Base-by-base conservation (phyloP, 306 rosid species). In the Lathyrus tuberosus region DNA sequence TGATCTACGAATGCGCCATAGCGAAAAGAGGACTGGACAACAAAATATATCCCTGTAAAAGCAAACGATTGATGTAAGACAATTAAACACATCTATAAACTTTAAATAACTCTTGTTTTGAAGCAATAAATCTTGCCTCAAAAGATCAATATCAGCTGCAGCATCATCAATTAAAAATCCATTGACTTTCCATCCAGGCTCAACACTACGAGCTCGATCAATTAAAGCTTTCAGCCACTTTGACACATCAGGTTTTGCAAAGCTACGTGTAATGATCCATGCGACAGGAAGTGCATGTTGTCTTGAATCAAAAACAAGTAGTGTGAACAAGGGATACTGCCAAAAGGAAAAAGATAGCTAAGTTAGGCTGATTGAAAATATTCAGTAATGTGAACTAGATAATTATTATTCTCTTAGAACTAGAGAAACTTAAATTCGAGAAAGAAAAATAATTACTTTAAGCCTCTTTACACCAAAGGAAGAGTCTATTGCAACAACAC, bases 261-360 rank as follows among this genome's bases (percentile, higher is more conserved):
- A 88, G 86, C 98, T 94, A 46, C 96, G 96, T 18, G 98, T 90
- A 75, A 94, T 85, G 62, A 94, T 81, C 97, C 97, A 94, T 65
- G 98, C 98, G 13, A 94, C 87, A 65, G 96, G 98, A 57, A 94
- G 96, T 49, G 92, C 97, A 85, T 94, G 98, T 69, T 88, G 88
- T 79, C 98, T 84, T 65, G 96, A 94, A 83, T 94, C 97, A 80
- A 94, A 94, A 73, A 88, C 96, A 61, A 90, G 82, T 71, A 93
- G 87, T 5, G 97, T 94, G 83, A 92, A 88, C 84, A 94, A 77
- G 41, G 98, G 98, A 78, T 94, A 94, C 98, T 94, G 91, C 80
- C 78, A 79, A 71, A 41, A 57, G 72, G 75, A 82, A 76, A 77
- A 79, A 56, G 44, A 75, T 46, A 51, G 33, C 56, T 38, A 76